Evolutionary conservation across 2,329 filamentous ascomycete genomes (phyloP), one percentile per base, ranked within the genome.

Genomic region (Fusarium abutilonis): DNA sequence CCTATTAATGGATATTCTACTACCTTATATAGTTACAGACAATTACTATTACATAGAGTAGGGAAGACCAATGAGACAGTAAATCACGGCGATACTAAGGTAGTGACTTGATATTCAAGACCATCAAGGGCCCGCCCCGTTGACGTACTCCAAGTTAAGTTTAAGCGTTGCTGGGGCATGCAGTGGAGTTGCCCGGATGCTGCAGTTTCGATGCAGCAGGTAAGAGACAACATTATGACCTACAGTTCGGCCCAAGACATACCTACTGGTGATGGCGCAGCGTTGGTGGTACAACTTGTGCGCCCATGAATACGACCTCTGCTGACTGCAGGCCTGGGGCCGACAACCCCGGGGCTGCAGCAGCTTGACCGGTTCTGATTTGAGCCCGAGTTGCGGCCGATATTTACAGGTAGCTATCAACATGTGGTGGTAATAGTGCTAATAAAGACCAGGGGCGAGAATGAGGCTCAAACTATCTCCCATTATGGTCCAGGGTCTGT

Each of bases 221-320:
- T 31, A 19, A 23, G 39, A 26, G 23, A 26, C 23, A 26, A 7
- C 6, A 26, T 26, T 26, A 26, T 7, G 23, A 26, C 23, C 3
- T 8, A 26, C 57, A 51, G 55, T 53, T 50, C 40, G 51, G 21
- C 34, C 17, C 36, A 39, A 39, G 17, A 13, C 36, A 9, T 8
- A 10, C 29, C 40, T 28, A n/a, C 34, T 13, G 17, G 43, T 49
- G 39, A 55, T 52, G 53, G 51, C 38, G 45, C 53, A 62, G 55
- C 49, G 34, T 43, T 55, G 45, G 66, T 68, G 29, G 47, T 52
- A 68, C 59, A 62, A 40, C 41, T 31, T 49, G 36, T 55, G 39
- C 41, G 47, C 35, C 57, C 56, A 58, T 40, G 49, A 58, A 68
- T 68, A 68, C 64, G 66, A 69, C 31, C 31, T 34, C 11, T 60